Evolutionary conservation across 441 rosid genomes (phyloP).

Genomic region (Arabidopsis hybrid): DNA sequence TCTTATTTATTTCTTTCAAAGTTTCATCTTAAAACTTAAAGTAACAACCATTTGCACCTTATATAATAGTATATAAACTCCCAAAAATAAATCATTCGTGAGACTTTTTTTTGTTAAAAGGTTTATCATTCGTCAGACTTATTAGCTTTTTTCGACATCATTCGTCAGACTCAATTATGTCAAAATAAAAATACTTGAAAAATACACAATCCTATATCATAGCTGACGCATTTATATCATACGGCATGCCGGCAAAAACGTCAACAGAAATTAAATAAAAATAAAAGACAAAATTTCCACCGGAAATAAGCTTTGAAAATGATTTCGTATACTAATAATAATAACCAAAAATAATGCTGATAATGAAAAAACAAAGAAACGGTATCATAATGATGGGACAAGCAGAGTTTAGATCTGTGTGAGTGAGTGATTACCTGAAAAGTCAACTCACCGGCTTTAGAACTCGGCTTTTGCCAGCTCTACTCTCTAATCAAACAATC

Average conservation of each 20-base stretch:
- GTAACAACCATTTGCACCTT: no score
- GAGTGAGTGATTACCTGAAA: constrained; percentile 19
- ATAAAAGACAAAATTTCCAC: constrained; percentile 37
- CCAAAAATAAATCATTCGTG: no score
- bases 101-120: no score
- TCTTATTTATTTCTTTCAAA: no score
- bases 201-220: constrained; percentile 20
- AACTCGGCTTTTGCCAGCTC: constrained; percentile 40
- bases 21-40: no score
- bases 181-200: constrained; percentile 28
- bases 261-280: constrained; percentile 34
- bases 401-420: constrained; percentile 38
- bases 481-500: background rate
- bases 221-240: constrained; percentile 42
- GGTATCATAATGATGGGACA: constrained; percentile 44
- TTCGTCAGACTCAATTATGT: constrained; percentile 13
- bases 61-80: no score
- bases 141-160: background rate
- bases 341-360: background rate
- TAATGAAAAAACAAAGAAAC: background rate
- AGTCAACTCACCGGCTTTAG: constrained; percentile 45
- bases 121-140: no score
- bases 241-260: constrained; percentile 43
- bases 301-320: constrained; percentile 37
- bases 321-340: background rate